These are phyloP conservation scores for Diversispora epigaea DNA, from an alignment of 192 early-diverging fungal species.

Conservation along the genomic window DNA sequence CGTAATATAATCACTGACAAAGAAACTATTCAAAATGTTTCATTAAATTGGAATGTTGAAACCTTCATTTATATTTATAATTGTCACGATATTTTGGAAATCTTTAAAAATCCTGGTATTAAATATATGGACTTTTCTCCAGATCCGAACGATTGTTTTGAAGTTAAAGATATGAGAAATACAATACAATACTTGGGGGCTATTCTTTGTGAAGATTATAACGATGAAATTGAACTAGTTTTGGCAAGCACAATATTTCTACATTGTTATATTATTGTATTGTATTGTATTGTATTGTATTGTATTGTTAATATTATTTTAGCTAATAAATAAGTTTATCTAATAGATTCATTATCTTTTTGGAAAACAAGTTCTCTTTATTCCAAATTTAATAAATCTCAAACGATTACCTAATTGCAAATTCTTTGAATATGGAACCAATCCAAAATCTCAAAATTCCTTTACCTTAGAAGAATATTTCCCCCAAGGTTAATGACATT, in stretches of 20 bases:
- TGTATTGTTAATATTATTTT: neutral
- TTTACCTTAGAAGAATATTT: neutral
- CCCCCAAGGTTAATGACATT: neutral
- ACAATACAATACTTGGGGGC: neutral
- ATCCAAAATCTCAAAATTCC: neutral
- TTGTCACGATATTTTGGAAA: neutral
- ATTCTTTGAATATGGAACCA: neutral
- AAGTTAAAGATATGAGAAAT: neutral
- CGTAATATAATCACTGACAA: no score
- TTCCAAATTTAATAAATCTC: neutral
- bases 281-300: neutral
- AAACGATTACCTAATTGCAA: neutral
- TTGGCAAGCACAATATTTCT: neutral
- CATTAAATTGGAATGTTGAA: no score
- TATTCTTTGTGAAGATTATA: neutral
- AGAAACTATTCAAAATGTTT: no score
- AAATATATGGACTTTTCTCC: neutral
- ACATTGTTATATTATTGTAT: no score
- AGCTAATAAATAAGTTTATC: neutral
- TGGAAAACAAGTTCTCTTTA: neutral
- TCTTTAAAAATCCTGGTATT: neutral
- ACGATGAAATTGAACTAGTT: neutral
- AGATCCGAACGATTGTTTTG: neutral
- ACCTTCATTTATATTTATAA: neutral
- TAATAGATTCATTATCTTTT: conserved; percentile 2